A percentile compares a stretch with the other conserved stretches of the same genome.
phyloP scores from a whole-genome alignment of 768 basidiomycete genomes.

The Psilocybe tampanensis region DNA sequence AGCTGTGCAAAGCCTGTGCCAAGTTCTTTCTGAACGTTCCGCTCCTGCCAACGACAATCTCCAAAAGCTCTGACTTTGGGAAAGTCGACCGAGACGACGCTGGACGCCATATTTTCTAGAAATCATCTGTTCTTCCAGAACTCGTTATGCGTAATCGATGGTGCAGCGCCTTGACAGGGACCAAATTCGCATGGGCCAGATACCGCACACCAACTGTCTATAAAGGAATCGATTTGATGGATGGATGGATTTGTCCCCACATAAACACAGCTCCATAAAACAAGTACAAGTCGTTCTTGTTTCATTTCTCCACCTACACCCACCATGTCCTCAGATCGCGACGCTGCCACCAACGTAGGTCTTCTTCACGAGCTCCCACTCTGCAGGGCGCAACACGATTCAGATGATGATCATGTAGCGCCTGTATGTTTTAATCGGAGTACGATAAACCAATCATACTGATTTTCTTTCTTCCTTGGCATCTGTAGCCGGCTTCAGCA shows the following conservation, averaged over 20 bases:
- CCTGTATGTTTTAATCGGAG: neutral
- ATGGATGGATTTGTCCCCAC: neutral
- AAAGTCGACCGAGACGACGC: neutral
- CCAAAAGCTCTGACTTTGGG: no score
- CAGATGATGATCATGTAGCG: no score
- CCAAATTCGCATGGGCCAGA: neutral
- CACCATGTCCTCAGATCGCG: neutral
- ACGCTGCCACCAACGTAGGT: neutral
- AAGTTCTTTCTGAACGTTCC: no score
- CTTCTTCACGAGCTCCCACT: neutral
- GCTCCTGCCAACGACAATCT: no score
- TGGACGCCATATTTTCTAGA: neutral
- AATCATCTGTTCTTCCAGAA: neutral
- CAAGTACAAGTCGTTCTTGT: neutral
- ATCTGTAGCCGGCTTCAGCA: neutral
- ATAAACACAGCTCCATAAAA: neutral
- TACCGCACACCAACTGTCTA: neutral
- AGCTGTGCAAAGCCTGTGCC: no score
- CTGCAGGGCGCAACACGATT: no score
- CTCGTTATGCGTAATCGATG: neutral
- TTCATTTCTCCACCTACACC: neutral
- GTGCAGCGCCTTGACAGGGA: neutral
- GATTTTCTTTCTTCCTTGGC: neutral
- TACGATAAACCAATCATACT: neutral
- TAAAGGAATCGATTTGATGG: neutral